Percentiles rank a stretch among this genome's conserved stretches.
Conservation (phyloP, 176 grass and related monocot species). For the Stipa capillata region DNA sequence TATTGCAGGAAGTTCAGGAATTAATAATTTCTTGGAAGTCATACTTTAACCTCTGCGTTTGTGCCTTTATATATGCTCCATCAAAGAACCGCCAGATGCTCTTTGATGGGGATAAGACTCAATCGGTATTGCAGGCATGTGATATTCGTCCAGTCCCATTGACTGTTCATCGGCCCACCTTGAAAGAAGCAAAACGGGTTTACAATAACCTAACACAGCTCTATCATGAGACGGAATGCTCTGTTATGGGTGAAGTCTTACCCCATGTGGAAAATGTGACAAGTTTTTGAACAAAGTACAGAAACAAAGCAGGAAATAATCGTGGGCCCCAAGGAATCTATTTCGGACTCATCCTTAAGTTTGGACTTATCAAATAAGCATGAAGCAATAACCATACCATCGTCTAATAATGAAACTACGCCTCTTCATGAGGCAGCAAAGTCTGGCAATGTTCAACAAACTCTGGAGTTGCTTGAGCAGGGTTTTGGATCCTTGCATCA, state of each 20-base stretch:
- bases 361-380: conserved; percentile 26
- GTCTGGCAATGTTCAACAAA: conserved; percentile 52
- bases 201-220: conserved; percentile 69
- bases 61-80: conserved; percentile 73
- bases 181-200: conserved; percentile 87
- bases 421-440: conserved; percentile 78
- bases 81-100: conserved; percentile 72
- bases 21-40: conserved; percentile 75
- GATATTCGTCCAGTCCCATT: conserved; percentile 65
- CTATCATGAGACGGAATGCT: conserved; percentile 41
- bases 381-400: neutral
- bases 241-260: conserved; percentile 19
- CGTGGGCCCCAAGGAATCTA: conserved; percentile 21
- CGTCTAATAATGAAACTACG: conserved; percentile 47
- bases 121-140: conserved; percentile 42
- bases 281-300: conserved; percentile 17
- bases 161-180: conserved; percentile 75
- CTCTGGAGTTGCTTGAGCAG: conserved; percentile 72
- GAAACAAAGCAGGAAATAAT: conserved; percentile 27
- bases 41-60: conserved; percentile 62
- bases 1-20: conserved; percentile 77
- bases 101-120: conserved; percentile 66
- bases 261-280: conserved; percentile 16
- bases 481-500: conserved; percentile 81
- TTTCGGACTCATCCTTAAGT: conserved; percentile 27